Percentiles rank a stretch among this genome's conserved stretches.
phyloP scores from a whole-genome alignment of 2,329 filamentous ascomycete species.

The Alternaria rosae region DNA sequence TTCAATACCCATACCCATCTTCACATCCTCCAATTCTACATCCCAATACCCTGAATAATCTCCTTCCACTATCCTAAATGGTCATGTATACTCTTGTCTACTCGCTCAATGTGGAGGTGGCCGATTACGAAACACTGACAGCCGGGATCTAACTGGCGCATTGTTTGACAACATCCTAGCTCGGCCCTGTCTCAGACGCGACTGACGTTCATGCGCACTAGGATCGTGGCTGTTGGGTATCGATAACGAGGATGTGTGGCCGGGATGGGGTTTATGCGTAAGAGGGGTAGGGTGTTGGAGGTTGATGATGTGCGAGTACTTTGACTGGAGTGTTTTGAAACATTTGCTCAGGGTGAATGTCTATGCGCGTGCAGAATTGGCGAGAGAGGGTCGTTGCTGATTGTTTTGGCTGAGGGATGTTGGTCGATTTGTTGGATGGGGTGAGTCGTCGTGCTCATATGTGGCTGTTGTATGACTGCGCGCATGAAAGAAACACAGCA shows the following conservation, averaged over 20 bases:
- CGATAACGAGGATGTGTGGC: neutral
- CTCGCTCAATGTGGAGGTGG: neutral
- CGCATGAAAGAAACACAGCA: too few relatives aligned
- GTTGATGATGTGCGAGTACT: neutral
- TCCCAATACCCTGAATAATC: neutral
- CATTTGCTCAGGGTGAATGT: neutral
- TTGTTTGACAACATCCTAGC: neutral
- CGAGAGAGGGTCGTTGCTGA: too few relatives aligned
- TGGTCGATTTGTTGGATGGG: too few relatives aligned
- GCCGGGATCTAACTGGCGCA: conserved; percentile 11
- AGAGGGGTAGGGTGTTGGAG: neutral
- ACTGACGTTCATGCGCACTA: conserved; percentile 23
- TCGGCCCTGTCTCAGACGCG: conserved; percentile 14
- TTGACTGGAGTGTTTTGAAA: neutral
- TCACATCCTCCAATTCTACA: conserved; percentile 13
- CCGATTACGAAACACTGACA: conserved; percentile 6
- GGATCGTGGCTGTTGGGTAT: neutral
- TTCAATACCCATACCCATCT: conserved; percentile 15
- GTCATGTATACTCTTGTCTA: neutral
- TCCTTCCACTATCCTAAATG: neutral
- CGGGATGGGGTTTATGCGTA: conserved; percentile 1
- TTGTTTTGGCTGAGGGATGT: too few relatives aligned
- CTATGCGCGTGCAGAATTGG: neutral
- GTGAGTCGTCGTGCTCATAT: too few relatives aligned
- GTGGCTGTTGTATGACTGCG: too few relatives aligned